These are phyloP conservation scores for Alternaria hordeiaustralica DNA, from an alignment of 2,329 filamentous ascomycete genomes.

Conservation along the genomic window DNA sequence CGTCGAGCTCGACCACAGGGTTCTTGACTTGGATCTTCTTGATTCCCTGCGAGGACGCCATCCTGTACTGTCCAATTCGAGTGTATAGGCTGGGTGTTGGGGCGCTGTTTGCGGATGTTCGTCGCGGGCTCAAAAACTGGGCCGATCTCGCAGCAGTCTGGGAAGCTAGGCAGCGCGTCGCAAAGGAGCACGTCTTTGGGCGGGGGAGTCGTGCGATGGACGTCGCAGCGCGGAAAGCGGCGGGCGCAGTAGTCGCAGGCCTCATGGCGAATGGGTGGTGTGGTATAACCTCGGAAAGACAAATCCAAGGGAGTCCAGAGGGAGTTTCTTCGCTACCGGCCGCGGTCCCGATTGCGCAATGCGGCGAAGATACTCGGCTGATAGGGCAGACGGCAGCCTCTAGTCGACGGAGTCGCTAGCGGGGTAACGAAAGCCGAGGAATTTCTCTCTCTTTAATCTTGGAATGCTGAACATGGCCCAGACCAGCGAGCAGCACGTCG, in stretches of 20 bases:
- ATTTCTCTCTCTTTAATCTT: conserved; percentile 14
- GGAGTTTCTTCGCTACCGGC: conserved; percentile 29
- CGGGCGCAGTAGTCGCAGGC: conserved; percentile 35
- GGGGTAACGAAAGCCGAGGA: conserved; percentile 43
- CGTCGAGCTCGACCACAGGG: conserved; percentile 96
- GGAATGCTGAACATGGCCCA: conserved; percentile 10
- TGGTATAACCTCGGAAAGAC: conserved; percentile 38
- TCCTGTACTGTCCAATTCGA: conserved; percentile 34
- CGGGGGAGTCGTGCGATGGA: conserved; percentile 28
- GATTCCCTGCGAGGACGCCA: conserved; percentile 71
- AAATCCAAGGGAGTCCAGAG: conserved; percentile 15
- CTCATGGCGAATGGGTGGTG: conserved; percentile 34
- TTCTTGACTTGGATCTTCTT: conserved; percentile 99
- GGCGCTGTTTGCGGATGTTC: conserved; percentile 16
- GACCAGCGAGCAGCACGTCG: conserved; percentile 21
- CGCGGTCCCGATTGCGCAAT: conserved; percentile 31
- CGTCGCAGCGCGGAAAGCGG: conserved; percentile 34
- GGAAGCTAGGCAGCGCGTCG: conserved; percentile 37
- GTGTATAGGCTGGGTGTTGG: conserved; percentile 13
- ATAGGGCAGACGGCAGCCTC: conserved; percentile 11
- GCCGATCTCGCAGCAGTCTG: conserved; percentile 32
- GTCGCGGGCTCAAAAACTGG: conserved; percentile 24
- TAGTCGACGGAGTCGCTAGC: conserved; percentile 26
- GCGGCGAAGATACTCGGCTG: conserved; percentile 17
- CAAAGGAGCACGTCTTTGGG: conserved; percentile 36